Evolutionary conservation across 2,329 filamentous ascomycete genomes (phyloP).

Genomic region (Penicillium rolfsii): DNA sequence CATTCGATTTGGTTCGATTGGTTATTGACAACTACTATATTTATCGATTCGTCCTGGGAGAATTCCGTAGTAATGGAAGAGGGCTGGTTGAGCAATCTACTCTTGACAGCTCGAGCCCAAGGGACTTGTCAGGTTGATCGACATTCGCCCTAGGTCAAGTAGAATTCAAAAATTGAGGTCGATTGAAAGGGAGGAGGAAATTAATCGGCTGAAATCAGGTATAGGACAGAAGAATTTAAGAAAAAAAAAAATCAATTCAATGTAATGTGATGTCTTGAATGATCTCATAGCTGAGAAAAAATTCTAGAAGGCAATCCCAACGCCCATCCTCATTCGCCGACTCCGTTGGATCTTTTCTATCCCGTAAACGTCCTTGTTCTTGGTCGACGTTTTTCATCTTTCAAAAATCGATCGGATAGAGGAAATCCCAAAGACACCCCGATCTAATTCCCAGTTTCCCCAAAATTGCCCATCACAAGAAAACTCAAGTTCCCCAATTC

Average conservation of each 20-base stretch:
- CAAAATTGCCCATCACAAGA: not conserved
- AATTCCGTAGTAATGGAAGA: not conserved
- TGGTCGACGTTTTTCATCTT: not conserved
- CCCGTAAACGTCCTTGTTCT: not conserved
- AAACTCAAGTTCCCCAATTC: not conserved
- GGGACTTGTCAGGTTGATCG: not conserved
- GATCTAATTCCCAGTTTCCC: not conserved
- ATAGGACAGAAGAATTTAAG: not conserved
- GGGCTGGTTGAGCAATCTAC: not conserved
- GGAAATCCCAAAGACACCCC: not conserved
- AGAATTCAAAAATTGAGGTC: not conserved
- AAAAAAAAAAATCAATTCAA: not conserved
- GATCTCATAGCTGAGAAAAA: not conserved
- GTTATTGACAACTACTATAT: not conserved
- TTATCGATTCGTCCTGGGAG: not conserved
- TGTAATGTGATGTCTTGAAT: not conserved
- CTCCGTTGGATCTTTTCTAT: not conserved
- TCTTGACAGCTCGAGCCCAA: not conserved
- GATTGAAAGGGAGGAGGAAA: not conserved
- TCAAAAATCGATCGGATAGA: not conserved
- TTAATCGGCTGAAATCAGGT: not conserved
- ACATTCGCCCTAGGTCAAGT: not conserved
- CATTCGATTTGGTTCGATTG: conserved; percentile 3
- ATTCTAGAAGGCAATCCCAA: not conserved
- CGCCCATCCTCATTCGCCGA: not conserved